phyloP scores from a whole-genome alignment of 1,284 basidiomycete genomes.

The Phylloboletellus chloephorus region DNA sequence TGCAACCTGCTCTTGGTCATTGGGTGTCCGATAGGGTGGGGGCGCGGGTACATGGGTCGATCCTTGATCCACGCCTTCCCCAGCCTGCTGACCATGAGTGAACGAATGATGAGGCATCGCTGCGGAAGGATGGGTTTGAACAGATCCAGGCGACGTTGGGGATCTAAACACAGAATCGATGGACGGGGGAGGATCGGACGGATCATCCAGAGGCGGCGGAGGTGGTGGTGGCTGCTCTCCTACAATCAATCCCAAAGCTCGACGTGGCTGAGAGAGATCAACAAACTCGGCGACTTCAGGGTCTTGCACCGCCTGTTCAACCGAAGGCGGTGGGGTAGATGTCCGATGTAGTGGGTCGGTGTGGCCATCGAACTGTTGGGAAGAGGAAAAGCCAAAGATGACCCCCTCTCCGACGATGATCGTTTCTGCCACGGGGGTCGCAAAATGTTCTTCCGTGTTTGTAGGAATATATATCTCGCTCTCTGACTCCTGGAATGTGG shows the following conservation, averaged over 20 bases:
- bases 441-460: constrained; percentile 37
- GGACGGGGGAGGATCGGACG: constrained; percentile 75
- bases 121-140: constrained; percentile 37
- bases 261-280: constrained; percentile 50
- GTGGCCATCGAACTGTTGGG: constrained; percentile 75
- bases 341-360: constrained; percentile 55
- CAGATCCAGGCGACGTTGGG: constrained; percentile 42
- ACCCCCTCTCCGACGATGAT: constrained; percentile 63
- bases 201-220: constrained; percentile 78
- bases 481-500: constrained; percentile 76
- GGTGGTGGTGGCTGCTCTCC: constrained; percentile 61
- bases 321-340: constrained; percentile 60
- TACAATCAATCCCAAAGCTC: constrained; percentile 52
- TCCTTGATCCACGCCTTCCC: constrained; percentile 31
- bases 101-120: constrained; percentile 35
- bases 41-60: constrained; percentile 45
- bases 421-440: constrained; percentile 32
- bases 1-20: constrained; percentile 35
- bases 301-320: constrained; percentile 66
- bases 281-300: constrained; percentile 61
- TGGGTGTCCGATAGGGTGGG: constrained; percentile 40
- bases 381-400: constrained; percentile 62
- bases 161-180: constrained; percentile 75
- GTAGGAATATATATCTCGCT: constrained; percentile 59
- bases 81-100: constrained; percentile 20